These are phyloP conservation scores for Gonapodya prolifera DNA, from an alignment of 192 early-diverging fungal genomes.

Conservation along the genomic window DNA sequence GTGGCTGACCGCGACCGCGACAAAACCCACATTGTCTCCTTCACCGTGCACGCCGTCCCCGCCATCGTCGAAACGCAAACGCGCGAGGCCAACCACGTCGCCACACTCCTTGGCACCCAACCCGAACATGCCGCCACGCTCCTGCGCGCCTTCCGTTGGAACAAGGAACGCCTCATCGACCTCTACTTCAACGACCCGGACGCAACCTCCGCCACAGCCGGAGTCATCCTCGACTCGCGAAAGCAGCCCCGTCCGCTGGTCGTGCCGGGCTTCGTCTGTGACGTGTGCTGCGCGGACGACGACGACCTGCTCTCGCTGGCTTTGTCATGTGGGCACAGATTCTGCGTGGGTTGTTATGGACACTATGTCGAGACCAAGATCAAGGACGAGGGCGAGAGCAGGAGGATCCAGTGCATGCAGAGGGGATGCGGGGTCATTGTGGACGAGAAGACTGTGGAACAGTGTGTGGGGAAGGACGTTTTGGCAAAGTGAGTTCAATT, in stretches of 20 bases:
- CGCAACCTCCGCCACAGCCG: slow-evolving; percentile 44
- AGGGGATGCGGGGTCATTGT: slow-evolving; percentile 66
- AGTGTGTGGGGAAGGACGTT: slow-evolving; percentile 41
- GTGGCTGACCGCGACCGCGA: slow-evolving; percentile 42
- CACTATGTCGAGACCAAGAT: slow-evolving; percentile 80
- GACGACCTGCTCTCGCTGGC: slow-evolving; percentile 44
- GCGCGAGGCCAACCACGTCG: slow-evolving; percentile 46
- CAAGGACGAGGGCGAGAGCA: slow-evolving; percentile 72
- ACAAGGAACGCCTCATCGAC: slow-evolving; percentile 75
- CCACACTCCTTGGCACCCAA: slow-evolving; percentile 52
- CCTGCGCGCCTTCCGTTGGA: slow-evolving; percentile 68
- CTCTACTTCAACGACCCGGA: slow-evolving; percentile 48
- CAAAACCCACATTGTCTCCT: slow-evolving; percentile 66
- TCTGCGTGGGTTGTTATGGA: slow-evolving; percentile 75
- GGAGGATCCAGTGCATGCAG: slow-evolving; percentile 74
- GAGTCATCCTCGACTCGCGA: slow-evolving; percentile 49
- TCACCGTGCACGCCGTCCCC: slow-evolving; percentile 38
- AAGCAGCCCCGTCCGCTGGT: slow-evolving; percentile 15
- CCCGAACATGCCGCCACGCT: slow-evolving; percentile 59
- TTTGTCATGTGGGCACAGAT: slow-evolving; percentile 77
- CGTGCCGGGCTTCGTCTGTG: slow-evolving; percentile 56
- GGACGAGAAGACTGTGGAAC: slow-evolving; percentile 65
- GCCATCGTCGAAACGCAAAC: slow-evolving; percentile 52
- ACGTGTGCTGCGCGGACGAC: slow-evolving; percentile 77
- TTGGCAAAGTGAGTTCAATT: slow-evolving; percentile 39